These are phyloP conservation scores for Anthracocystis setariae DNA, from an alignment of 1,284 basidiomycete species.

Conservation along the genomic window DNA sequence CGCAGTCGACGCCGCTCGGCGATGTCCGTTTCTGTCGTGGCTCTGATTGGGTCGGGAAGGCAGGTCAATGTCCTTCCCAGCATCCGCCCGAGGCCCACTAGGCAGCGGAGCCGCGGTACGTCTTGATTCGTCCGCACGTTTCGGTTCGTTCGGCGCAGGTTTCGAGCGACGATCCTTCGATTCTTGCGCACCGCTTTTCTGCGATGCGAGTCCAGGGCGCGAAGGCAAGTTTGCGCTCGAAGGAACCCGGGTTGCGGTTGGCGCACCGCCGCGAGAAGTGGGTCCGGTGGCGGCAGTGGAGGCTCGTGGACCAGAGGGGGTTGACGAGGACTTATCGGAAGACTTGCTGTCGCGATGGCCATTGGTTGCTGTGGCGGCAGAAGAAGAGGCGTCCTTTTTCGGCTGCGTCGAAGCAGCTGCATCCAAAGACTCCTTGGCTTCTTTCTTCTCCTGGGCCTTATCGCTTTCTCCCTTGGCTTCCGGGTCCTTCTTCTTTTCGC, in stretches of 20 bases:
- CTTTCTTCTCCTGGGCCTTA: neutral
- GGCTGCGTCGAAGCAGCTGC: neutral
- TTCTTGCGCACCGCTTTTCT: slow-evolving; percentile 13
- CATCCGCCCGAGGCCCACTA: slow-evolving; percentile 17
- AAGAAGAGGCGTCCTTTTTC: slow-evolving; percentile 2
- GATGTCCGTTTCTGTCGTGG: slow-evolving; percentile 15
- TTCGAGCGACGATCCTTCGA: slow-evolving; percentile 20
- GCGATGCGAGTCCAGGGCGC: slow-evolving; percentile 22
- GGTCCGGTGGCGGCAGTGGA: slow-evolving; percentile 11
- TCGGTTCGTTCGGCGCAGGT: neutral
- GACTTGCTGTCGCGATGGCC: slow-evolving; percentile 7
- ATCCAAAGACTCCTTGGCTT: slow-evolving; percentile 1
- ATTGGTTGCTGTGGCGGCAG: slow-evolving; percentile 5
- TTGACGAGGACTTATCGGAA: slow-evolving; percentile 7
- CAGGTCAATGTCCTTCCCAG: too few relatives aligned
- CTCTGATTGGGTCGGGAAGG: slow-evolving; percentile 16
- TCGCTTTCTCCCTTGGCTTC: slow-evolving; percentile 10
- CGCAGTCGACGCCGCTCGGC: slow-evolving; percentile 6
- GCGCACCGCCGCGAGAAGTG: too few relatives aligned
- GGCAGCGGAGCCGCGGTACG: slow-evolving; percentile 8
- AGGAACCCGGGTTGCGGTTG: slow-evolving; percentile 22
- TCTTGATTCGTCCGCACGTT: slow-evolving; percentile 17
- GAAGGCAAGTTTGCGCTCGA: slow-evolving; percentile 33
- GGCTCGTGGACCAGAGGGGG: slow-evolving; percentile 9
- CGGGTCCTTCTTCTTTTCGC: slow-evolving; percentile 10